These are phyloP conservation scores for Rhynchosporium graminicola DNA, from an alignment of 2,329 filamentous ascomycete genomes.

Conservation along the genomic window DNA sequence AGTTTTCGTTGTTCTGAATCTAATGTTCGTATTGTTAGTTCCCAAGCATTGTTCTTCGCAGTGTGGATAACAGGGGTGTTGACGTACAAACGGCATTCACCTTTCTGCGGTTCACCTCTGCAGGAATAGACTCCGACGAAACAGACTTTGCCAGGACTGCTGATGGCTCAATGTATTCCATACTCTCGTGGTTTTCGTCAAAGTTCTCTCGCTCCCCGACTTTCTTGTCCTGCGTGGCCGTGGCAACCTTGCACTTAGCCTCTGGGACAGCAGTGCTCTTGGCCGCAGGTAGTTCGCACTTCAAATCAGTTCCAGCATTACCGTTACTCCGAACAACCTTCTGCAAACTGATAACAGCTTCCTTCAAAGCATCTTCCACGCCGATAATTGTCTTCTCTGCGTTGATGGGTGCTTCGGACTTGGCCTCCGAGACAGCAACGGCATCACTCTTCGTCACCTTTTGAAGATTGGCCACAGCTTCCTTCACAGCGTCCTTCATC, in stretches of 20 bases:
- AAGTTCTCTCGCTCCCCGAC: neutral
- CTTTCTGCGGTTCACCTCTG: neutral
- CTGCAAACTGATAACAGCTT: neutral
- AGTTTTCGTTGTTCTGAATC: neutral
- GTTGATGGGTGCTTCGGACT: too few species aligned
- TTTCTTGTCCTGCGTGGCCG: neutral
- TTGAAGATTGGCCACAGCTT: too few species aligned
- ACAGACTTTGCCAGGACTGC: neutral
- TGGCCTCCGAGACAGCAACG: too few species aligned
- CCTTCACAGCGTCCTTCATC: too few species aligned
- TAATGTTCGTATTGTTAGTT: neutral
- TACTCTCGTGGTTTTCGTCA: constrained; percentile 20
- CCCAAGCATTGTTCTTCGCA: neutral
- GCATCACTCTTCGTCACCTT: too few species aligned
- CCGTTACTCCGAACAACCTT: neutral
- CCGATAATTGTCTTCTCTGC: too few species aligned
- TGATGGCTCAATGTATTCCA: constrained; percentile 27
- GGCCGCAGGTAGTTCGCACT: too few species aligned
- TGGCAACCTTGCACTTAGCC: neutral
- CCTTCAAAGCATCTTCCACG: neutral
- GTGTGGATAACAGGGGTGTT: neutral
- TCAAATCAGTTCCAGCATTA: too few species aligned
- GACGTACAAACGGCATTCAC: constrained; percentile 3
- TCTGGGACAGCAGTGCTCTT: neutral
- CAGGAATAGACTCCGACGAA: neutral